Base-by-base conservation (phyloP, 1,284 basidiomycete species). In the Xerocomus alliaceus region DNA sequence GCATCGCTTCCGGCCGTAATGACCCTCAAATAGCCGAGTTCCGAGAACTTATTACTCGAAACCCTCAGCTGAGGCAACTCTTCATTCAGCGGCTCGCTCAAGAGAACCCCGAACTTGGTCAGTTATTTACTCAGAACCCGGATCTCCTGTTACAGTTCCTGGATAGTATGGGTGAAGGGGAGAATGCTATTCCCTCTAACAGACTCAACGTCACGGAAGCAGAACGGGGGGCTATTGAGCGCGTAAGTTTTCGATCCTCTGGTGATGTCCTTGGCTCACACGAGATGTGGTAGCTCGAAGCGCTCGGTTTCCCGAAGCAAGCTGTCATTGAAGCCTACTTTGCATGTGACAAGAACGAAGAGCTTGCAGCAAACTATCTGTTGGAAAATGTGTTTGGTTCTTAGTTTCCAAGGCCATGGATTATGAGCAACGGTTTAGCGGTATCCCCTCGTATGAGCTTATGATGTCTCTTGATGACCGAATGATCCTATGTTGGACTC, bases 311-410 rank as follows among this genome's bases (percentile, higher is more conserved):
- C 41, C 48, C 59, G 13, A 51, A 39, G 56, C 47, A 51, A 34
- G 56, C 59, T 20, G 56, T 51, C 29, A 32, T 60, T 15, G 59
- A 60, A 51, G 59, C 59, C 6, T 60, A 60, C 48, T 41, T 60
- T 31, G 28, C 58, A 10, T 60, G 58, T 20, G 58, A 60, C 56
- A 60, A 60, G 56, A 60, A 60, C 47, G 56, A 60, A 46, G 28
- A 50, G 29, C 58, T 60, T 26, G 58, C 58, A 5, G 58, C 56
- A 13, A 60, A 60, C 18, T 60, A 60, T 46, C 29, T 60, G 22
- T 4, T 51, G 2, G 58, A 60, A 34, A 59, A 60, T 11, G 47
- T 56, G 9, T 60, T 9, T 28, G 8, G 29, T 34, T 15, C 18
- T n/a, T 26, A 9, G 39, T 26, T 44, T 26, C 26, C 22, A 37